Conservation (phyloP, 2,329 filamentous ascomycete species). For the Microsporum canis region DNA sequence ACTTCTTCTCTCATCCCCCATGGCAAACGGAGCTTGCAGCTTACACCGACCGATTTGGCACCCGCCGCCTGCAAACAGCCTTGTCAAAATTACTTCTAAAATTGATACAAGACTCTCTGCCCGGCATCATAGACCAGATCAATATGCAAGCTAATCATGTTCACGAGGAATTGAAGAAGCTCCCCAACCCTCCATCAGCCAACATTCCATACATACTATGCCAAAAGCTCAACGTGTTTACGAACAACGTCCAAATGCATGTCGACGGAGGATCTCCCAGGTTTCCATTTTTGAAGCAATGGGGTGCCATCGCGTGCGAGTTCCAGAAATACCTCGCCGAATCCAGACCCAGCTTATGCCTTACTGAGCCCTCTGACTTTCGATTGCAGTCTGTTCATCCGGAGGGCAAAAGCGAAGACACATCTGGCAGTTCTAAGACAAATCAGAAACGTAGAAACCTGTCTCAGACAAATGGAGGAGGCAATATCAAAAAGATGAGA, state of each 20-base stretch:
- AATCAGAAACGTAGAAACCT: background rate
- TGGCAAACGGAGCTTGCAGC: slow-evolving; percentile 36
- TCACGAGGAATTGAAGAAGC: slow-evolving; percentile 41
- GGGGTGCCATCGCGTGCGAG: slow-evolving; percentile 36
- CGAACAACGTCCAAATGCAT: slow-evolving; percentile 41
- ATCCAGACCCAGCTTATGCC: slow-evolving; percentile 32
- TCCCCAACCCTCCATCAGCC: slow-evolving; percentile 54
- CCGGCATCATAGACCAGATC: slow-evolving; percentile 32
- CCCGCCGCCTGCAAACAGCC: slow-evolving; percentile 37
- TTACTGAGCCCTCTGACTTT: slow-evolving; percentile 14
- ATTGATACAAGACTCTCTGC: slow-evolving; percentile 34
- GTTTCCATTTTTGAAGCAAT: slow-evolving; percentile 35
- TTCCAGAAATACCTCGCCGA: slow-evolving; percentile 42
- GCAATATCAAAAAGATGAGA: background rate
- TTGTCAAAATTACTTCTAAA: slow-evolving; percentile 40
- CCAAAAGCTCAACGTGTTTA: slow-evolving; percentile 48
- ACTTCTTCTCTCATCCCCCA: slow-evolving; percentile 39
- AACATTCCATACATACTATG: slow-evolving; percentile 58
- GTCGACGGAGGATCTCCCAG: slow-evolving; percentile 40
- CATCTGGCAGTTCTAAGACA: background rate
- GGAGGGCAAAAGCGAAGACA: background rate
- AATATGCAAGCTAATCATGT: slow-evolving; percentile 41
- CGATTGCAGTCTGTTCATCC: background rate
- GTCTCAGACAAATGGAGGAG: background rate
- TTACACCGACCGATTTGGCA: slow-evolving; percentile 42